phyloP scores from a whole-genome alignment of 2,329 filamentous ascomycete species.

The Helminthosporium solani region DNA sequence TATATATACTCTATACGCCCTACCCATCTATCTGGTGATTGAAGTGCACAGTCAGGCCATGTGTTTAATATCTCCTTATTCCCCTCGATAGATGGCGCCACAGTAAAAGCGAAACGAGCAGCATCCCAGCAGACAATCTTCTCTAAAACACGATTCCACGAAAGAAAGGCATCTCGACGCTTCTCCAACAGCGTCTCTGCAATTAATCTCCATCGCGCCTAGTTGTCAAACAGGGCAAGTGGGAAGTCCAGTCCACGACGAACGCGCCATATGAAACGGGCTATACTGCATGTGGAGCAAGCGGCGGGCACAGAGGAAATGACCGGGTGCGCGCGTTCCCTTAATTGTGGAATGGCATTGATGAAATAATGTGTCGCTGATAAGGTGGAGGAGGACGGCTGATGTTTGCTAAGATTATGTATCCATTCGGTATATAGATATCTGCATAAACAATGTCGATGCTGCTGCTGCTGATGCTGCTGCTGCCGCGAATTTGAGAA shows the following conservation, averaged over 20 bases:
- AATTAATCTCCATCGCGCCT: background rate
- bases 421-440: no score
- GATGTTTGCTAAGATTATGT: no score
- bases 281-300: background rate
- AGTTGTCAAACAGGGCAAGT: background rate
- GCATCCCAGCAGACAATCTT: conserved; percentile 14
- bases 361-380: background rate
- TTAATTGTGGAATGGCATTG: background rate
- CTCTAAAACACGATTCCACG: conserved; percentile 12
- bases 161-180: conserved; percentile 1
- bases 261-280: background rate
- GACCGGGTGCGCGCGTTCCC: conserved; percentile 4
- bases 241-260: background rate
- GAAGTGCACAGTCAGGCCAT: no score
- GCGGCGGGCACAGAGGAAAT: conserved; percentile 2
- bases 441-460: no score
- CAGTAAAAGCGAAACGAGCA: no score
- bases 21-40: no score
- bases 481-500: background rate
- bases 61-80: no score
- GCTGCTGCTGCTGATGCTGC: no score
- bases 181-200: conserved; percentile 5
- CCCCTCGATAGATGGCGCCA: no score
- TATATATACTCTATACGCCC: no score
- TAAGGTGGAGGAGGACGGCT: background rate